Percentiles rank a stretch among this genome's conserved stretches.
These are phyloP conservation scores for Geranium incanum DNA, from an alignment of 441 rosid genomes.

Conservation along the genomic window DNA sequence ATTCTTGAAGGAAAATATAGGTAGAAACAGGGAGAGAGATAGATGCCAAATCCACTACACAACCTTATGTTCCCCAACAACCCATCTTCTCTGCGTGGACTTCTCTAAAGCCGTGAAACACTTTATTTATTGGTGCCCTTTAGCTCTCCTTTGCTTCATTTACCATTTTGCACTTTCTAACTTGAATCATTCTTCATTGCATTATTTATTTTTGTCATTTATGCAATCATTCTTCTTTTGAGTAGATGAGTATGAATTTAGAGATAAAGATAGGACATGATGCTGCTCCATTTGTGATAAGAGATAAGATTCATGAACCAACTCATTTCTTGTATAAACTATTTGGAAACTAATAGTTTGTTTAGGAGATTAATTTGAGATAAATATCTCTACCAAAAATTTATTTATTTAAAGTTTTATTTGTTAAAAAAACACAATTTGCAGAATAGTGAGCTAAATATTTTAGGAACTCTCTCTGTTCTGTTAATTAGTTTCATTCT, in stretches of 20 bases:
- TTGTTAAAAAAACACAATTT: neutral
- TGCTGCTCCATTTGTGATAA: no score
- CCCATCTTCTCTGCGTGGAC: slow-evolving; percentile 4
- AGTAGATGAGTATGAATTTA: neutral
- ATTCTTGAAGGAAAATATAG: no score
- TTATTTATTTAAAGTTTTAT: neutral
- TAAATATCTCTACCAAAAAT: neutral
- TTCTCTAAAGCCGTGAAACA: neutral
- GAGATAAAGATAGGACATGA: neutral
- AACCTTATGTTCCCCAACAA: neutral
- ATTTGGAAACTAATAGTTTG: no score
- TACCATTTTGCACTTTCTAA: neutral
- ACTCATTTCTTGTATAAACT: no score
- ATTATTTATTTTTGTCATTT: neutral
- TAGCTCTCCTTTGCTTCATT: neutral
- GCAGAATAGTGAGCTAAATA: no score
- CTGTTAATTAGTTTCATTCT: no score
- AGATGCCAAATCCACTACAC: neutral
- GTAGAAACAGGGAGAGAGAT: no score
- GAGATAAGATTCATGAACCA: no score
- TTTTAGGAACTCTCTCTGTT: no score
- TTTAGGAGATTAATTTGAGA: no score
- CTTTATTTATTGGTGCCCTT: neutral
- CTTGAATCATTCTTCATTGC: neutral
- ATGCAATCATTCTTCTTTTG: neutral